Evolutionary conservation across 2,329 filamentous ascomycete species (phyloP).

Genomic region (Aspergillus ustus): DNA sequence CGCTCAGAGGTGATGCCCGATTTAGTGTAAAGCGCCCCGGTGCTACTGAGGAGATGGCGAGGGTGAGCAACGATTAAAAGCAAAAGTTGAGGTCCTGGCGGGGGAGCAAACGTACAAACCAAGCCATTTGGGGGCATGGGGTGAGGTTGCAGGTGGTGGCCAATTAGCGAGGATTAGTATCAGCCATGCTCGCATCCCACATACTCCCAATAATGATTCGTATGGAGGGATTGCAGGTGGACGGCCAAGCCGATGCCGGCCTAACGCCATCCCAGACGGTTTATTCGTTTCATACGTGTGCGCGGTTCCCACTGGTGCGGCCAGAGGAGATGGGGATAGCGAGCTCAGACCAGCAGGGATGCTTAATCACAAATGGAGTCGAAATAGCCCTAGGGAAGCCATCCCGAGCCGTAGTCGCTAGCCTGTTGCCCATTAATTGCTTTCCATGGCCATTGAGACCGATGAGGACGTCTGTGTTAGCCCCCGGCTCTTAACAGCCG

Average conservation of each 20-base stretch:
- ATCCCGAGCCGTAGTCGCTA: neutral
- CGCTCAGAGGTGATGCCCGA: neutral
- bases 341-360: too few species aligned
- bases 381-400: neutral
- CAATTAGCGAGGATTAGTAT: neutral
- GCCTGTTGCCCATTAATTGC: neutral
- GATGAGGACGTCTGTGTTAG: too few species aligned
- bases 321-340: too few species aligned
- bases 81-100: neutral
- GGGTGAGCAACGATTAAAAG: neutral
- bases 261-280: too few species aligned
- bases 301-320: too few species aligned
- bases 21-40: neutral
- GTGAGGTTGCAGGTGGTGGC: neutral
- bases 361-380: neutral
- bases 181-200: neutral
- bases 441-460: too few species aligned
- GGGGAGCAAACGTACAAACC: neutral
- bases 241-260: too few species aligned
- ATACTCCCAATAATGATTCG: too few species aligned
- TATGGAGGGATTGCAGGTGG: too few species aligned
- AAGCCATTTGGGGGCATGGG: neutral
- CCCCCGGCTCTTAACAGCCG: too few species aligned
- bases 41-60: neutral
- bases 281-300: too few species aligned